Evolutionary conservation across 73 alveolate species (phyloP).

Genomic region (Stentor coeruleus): DNA sequence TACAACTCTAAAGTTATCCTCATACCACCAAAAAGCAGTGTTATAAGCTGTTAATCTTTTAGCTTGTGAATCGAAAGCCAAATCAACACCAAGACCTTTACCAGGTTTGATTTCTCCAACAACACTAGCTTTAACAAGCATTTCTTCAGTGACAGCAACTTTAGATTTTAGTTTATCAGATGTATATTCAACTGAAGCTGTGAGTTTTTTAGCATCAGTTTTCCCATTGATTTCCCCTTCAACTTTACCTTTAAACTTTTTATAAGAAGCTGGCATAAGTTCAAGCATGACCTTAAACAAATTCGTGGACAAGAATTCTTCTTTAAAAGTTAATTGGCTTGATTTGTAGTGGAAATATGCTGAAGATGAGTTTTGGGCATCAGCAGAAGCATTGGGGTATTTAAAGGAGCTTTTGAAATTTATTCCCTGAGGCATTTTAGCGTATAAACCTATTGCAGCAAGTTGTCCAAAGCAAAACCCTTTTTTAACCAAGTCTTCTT

Average conservation of each 20-base stretch:
- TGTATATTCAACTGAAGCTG: not conserved
- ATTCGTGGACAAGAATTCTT: not conserved
- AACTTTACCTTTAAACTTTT: not conserved
- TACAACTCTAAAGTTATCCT: not conserved
- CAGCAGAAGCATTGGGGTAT: not conserved
- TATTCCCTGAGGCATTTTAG: not conserved
- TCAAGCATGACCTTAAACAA: not conserved
- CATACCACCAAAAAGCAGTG: not conserved
- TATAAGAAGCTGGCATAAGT: not conserved
- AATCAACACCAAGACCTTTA: not conserved
- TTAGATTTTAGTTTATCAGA: not conserved
- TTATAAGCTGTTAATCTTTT: not conserved
- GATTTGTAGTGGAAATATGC: not conserved
- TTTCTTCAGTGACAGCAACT: not conserved
- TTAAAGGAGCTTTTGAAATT: not conserved
- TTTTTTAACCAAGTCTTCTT: constrained; percentile 21
- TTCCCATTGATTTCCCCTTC: constrained; percentile 5
- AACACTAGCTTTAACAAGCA: not conserved
- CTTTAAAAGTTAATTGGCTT: not conserved
- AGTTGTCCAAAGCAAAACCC: constrained; percentile 15
- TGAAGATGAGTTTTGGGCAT: too few relatives aligned
- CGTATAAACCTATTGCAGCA: not conserved
- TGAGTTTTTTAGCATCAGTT: not conserved
- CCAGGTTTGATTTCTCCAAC: too few relatives aligned
- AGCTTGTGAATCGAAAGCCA: not conserved